Conservation (phyloP, 2,329 filamentous ascomycete genomes). For the Ampelomyces quisqualis region DNA sequence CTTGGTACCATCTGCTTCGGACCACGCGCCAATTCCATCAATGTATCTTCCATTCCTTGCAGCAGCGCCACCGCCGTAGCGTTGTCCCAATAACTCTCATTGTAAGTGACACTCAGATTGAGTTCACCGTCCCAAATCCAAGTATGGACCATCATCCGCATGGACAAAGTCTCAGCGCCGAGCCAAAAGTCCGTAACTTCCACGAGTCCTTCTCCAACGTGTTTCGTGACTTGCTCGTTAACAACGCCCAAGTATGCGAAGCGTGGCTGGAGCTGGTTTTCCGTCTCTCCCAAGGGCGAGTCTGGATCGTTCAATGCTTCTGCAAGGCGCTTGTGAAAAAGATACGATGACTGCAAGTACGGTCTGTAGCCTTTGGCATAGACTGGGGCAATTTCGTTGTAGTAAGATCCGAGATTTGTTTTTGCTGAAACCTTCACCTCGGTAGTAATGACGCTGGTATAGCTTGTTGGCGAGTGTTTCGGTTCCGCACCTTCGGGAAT, state of each 20-base stretch:
- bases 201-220: constrained; percentile 16
- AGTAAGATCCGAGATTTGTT: constrained; percentile 18
- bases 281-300: constrained; percentile 8
- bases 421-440: constrained; percentile 22
- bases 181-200: constrained; percentile 26
- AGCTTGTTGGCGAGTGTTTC: constrained; percentile 19
- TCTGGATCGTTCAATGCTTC: constrained; percentile 4
- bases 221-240: constrained; percentile 19
- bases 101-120: constrained; percentile 23
- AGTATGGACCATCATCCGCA: constrained; percentile 27
- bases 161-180: constrained; percentile 24
- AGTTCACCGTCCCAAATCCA: constrained; percentile 25
- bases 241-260: constrained; percentile 21
- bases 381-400: constrained; percentile 20
- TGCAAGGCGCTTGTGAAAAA: constrained; percentile 23
- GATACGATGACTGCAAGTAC: constrained; percentile 19
- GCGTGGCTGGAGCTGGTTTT: constrained; percentile 19
- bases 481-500: constrained; percentile 20
- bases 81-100: constrained; percentile 25
- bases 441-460: constrained; percentile 22
- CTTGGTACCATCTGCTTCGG: neutral
- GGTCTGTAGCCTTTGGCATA: constrained; percentile 22
- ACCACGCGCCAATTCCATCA: constrained; percentile 14
- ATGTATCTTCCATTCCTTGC: constrained; percentile 14
- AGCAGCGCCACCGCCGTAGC: constrained; percentile 15